These are phyloP conservation scores for Lodderomyces theae DNA, from an alignment of 1,139 yeast species.

Conservation along the genomic window DNA sequence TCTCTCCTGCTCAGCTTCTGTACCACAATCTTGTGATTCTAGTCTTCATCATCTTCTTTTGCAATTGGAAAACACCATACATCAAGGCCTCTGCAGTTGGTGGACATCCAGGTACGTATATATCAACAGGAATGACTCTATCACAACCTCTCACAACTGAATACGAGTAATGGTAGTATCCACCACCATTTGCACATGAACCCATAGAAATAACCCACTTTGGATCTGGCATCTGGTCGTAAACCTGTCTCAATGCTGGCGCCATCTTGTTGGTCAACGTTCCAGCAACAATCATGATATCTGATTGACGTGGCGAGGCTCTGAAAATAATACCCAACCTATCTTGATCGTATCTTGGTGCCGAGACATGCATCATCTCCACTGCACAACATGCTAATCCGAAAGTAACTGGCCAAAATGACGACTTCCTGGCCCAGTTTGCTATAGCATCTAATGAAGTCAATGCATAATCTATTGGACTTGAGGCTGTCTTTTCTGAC, in stretches of 20 bases:
- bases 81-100: slow-evolving; percentile 89
- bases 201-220: slow-evolving; percentile 93
- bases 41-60: slow-evolving; percentile 83
- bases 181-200: slow-evolving; percentile 93
- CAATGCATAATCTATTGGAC: slow-evolving; percentile 75
- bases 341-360: slow-evolving; percentile 92
- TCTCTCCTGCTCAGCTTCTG: slow-evolving; percentile 46
- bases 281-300: slow-evolving; percentile 92
- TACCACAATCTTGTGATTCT: slow-evolving; percentile 85
- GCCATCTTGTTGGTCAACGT: slow-evolving; percentile 93
- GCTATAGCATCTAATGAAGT: slow-evolving; percentile 84
- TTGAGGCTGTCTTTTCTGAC: slow-evolving; percentile 42
- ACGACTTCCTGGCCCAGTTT: slow-evolving; percentile 90
- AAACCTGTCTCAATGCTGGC: slow-evolving; percentile 88
- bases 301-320: slow-evolving; percentile 92
- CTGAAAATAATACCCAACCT: slow-evolving; percentile 91
- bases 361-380: slow-evolving; percentile 93
- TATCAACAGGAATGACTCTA: slow-evolving; percentile 84
- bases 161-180: slow-evolving; percentile 87
- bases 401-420: slow-evolving; percentile 93
- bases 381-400: slow-evolving; percentile 93
- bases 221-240: slow-evolving; percentile 94
- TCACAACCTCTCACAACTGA: slow-evolving; percentile 90
- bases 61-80: slow-evolving; percentile 87
- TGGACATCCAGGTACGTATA: slow-evolving; percentile 92